Evolutionary conservation across 306 rosid species (phyloP), one percentile per base, ranked within the genome.

Genomic region (Prunus armeniaca): DNA sequence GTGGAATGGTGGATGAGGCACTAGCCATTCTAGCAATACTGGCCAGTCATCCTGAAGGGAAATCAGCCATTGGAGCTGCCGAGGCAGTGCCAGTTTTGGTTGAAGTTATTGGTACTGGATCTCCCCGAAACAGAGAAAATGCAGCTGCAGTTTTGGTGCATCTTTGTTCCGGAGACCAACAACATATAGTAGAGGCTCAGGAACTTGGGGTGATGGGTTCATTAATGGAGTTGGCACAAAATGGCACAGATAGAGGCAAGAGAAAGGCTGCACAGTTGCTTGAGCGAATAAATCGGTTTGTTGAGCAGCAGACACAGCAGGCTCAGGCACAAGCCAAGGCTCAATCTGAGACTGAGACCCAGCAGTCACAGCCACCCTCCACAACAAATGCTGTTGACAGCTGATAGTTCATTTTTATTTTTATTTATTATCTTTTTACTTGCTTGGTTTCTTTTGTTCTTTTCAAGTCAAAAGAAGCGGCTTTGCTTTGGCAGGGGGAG

Each of bases 1-100:
- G 93, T 14, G 96, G 93, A 81, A 96, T 96, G 99, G 97, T 92
- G 75, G 98, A 96, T 78, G 99, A 96, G 83, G 97, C 99, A 54
- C 80, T 96, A 81, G 99, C 99, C 76, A 92, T 96, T 84, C 85
- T 96, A 75, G 98, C 98, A 30, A 92, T 96, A 74, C 76, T 96
- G 79, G 72, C 99, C n/a, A 91, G 96, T 87, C 98, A 96, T 77
- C 78, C 89, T 7, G 99, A 96, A 55, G 99, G 98, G 77, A 96
- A 91, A 77, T 82, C 89, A 38, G 86, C 91, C 67, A 96, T 96
- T 61, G 93, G 97, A 67, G 81, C 90, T 28, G 88, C 93, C 2
- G 89, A 89, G 66, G 97, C 99, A n/a, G 93, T 96, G 67, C 98
- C 96, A 0, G 90, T 86, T 78, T 85, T 96, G 85, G 99, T 96